Evolutionary conservation across 306 rosid species (phyloP), one percentile per base, ranked within the genome.

Genomic region (Arachis stenosperma): DNA sequence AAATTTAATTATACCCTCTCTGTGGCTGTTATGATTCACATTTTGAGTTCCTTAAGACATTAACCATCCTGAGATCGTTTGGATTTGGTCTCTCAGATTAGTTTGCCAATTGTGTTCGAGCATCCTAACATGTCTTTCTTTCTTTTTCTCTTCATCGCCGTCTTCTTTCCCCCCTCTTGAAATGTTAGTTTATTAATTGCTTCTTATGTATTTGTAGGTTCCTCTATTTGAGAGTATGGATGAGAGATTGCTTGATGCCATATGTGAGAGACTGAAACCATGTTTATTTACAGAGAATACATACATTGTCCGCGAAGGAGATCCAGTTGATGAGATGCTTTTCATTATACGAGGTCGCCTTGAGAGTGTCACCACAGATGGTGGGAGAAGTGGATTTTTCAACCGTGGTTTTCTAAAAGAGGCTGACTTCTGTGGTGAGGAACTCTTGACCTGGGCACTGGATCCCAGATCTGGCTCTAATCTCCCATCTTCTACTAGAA

Each of bases 251-350:
- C 93, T 94, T 51, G 98, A 94, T 82, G 98, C 98, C 69, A 94
- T 94, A 65, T 94, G 97, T 77, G 98, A 94, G 87, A 86, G 98
- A 74, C 84, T 94, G 84, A 86, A 94, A 80, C 98, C 98, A 2
- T 85, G 90, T 59, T 80, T 94, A 62, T 88, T 89, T 81, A 94
- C 98, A 30, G 91, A 91, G 87, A 81, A 40, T 81, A 91, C 97
- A 53, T 94, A 79, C 90, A 84, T 94, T 43, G 98, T 91, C 30
- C 84, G 96, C 54, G 98, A 94, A 77, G 98, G 98, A 74, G 98
- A 94, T 84, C 98, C 98, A 5, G 98, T 94, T 39, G 98, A 94
- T 40, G 97, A 94, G 85, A 94, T 94, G 98, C 96, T 94, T 69
- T 91, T 94, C 82, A 88, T 94, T 77, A 94, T 94, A 52, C 97